These are phyloP conservation scores for Wallemia mellicola DNA, from an alignment of 1,284 basidiomycete genomes.

Conservation along the genomic window DNA sequence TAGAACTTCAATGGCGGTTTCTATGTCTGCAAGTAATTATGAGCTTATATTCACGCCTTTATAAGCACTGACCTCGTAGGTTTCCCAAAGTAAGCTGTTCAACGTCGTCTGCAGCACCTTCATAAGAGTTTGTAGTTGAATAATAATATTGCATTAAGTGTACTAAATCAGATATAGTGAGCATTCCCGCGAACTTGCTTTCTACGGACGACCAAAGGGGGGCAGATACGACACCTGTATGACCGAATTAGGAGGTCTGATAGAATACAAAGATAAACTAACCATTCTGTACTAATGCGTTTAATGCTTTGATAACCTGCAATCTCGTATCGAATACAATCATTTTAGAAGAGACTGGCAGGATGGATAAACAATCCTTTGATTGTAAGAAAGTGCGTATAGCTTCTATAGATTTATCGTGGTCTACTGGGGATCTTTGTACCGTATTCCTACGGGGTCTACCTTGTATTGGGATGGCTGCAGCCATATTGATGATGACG, in stretches of 20 bases:
- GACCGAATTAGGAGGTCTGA: neutral
- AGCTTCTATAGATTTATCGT: neutral
- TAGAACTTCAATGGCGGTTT: constrained; percentile 66
- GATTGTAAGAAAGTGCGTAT: neutral
- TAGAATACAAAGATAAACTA: neutral
- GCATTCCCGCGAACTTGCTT: constrained; percentile 76
- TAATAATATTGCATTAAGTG: constrained; percentile 94
- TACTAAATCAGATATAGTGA: constrained; percentile 81
- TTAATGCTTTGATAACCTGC: neutral
- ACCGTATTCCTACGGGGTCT: neutral
- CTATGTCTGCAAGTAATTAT: constrained; percentile 40
- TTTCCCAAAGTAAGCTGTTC: constrained; percentile 77
- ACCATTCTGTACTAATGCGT: neutral
- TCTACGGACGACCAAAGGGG: constrained; percentile 90
- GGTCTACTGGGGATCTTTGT: neutral
- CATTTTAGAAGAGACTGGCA: neutral
- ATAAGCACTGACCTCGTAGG: constrained; percentile 33
- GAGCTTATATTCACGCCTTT: constrained; percentile 1
- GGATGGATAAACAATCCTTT: neutral
- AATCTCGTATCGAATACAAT: neutral
- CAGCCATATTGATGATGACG: neutral
- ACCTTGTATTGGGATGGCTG: neutral
- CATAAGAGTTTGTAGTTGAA: constrained; percentile 46
- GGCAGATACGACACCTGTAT: constrained; percentile 73
- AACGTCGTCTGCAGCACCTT: constrained; percentile 62